These are phyloP conservation scores for Angomonas ambiguus DNA, from an alignment of 208 protist genomes.

Conservation along the genomic window DNA sequence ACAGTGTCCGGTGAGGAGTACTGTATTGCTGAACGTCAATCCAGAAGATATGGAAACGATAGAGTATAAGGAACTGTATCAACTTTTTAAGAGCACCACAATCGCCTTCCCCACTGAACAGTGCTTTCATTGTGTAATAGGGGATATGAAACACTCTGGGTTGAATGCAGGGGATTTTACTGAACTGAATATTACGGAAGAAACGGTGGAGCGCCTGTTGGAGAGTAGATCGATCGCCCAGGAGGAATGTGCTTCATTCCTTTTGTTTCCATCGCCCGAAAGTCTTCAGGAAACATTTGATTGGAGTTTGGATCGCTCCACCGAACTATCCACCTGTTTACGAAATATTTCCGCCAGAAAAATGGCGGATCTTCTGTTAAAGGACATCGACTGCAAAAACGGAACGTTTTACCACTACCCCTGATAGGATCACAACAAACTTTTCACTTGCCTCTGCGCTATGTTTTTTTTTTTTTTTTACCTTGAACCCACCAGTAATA, in stretches of 20 bases:
- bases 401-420: too few relatives aligned
- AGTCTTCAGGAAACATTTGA: not conserved
- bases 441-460: too few relatives aligned
- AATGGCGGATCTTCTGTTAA: not conserved
- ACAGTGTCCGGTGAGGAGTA: not conserved
- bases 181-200: not conserved
- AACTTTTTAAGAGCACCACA: not conserved
- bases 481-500: not conserved
- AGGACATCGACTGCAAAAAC: not conserved
- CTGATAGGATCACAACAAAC: too few relatives aligned
- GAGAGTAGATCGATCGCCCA: not conserved
- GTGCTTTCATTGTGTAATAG: not conserved
- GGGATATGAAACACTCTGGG: not conserved
- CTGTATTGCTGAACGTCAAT: not conserved
- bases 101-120: not conserved
- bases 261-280: not conserved
- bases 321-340: not conserved
- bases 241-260: not conserved
- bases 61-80: not conserved
- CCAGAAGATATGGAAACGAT: not conserved
- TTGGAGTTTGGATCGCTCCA: not conserved
- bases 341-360: not conserved
- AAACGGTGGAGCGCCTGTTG: not conserved
- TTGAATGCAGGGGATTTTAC: not conserved
- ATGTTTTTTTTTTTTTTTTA: conserved; percentile 4